Base-by-base conservation (phyloP, 495 filamentous ascomycete genomes). In the Achaetomiella virescens region DNA sequence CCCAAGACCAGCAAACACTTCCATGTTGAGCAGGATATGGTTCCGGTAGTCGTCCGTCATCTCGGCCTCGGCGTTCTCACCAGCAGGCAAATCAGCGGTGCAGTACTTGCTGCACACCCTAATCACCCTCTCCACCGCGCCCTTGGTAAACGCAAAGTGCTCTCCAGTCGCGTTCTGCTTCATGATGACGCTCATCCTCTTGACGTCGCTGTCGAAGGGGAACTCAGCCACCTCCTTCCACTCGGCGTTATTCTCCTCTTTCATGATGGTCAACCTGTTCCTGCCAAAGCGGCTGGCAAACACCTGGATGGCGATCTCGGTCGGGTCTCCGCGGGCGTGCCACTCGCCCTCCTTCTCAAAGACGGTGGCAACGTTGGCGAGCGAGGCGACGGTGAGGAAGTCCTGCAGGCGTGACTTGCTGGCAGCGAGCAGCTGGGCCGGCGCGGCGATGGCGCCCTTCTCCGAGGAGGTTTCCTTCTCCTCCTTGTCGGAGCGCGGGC, bases 161-260 rank as follows among this genome's bases (percentile, higher is more conserved):
- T 75, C 60, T 1, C 64, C 66, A 6, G 65, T 64, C 0, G 42
- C 40, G 24, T 49, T 49, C 24, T 59, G 43, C 52, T 75, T 63
- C 66, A 88, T 91, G 37, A 90, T 74, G 46, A 90, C 86, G 24
- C 86, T 86, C 89, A 93, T 93, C 35, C 84, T 80, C 74, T 92
- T 93, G 66, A 93, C 84, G 37, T 79, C 78, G 42, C 83, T 87
- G 61, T 92, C 88, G 55, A 93, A 93, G 0, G 87, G 85, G 55
- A 87, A 90, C 65, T 93, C 89, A 15, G 80, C 81, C 12, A 85
- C 68, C 54, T 89, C 81, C 25, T 27, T 54, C 66, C 66, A 70
- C 48, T 60, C 33, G 0, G 58, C 44, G 10, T 21, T 51, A 10
- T 55, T 78, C 69, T 73, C 86, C 79, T 74, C 86, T 77, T 15